Conservation (phyloP, 2,329 filamentous ascomycete genomes). For the Esteya vermicola region DNA sequence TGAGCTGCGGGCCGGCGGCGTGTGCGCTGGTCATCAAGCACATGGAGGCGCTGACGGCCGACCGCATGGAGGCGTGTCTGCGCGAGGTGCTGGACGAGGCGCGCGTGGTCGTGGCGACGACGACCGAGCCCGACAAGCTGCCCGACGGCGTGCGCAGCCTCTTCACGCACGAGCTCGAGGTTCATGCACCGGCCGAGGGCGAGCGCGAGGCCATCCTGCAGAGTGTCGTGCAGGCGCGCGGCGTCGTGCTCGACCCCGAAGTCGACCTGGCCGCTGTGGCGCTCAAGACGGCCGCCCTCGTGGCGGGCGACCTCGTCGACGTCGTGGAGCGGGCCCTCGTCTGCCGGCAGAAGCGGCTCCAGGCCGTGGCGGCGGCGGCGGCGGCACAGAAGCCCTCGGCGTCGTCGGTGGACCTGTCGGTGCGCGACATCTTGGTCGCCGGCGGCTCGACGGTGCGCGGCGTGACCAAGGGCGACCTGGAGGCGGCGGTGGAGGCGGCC, state of each 20-base stretch:
- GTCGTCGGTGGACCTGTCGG: slow-evolving; percentile 15
- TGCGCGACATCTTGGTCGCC: slow-evolving; percentile 76
- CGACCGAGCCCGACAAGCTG: slow-evolving; percentile 88
- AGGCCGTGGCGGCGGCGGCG: slow-evolving; percentile 34
- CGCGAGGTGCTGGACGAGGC: slow-evolving; percentile 70
- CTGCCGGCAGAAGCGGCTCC: slow-evolving; percentile 61
- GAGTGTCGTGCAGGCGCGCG: slow-evolving; percentile 61
- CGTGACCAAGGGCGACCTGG: slow-evolving; percentile 72
- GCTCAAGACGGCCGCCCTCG: slow-evolving; percentile 87
- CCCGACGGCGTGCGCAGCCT: slow-evolving; percentile 79
- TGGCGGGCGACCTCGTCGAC: slow-evolving; percentile 86
- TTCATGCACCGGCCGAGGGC: slow-evolving; percentile 81
- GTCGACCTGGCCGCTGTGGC: slow-evolving; percentile 78
- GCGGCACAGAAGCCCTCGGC: too few species aligned
- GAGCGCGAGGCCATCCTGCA: slow-evolving; percentile 80
- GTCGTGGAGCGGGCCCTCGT: slow-evolving; percentile 82
- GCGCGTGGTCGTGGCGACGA: slow-evolving; percentile 81
- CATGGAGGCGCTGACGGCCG: slow-evolving; percentile 79
- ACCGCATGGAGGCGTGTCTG: slow-evolving; percentile 74
- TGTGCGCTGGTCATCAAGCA: slow-evolving; percentile 81
- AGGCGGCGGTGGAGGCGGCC: slow-evolving; percentile 84
- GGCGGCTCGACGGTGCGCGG: slow-evolving; percentile 69
- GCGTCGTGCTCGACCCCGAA: slow-evolving; percentile 64
- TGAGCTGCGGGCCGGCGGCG: slow-evolving; percentile 72
- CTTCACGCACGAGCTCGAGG: slow-evolving; percentile 91